These are phyloP conservation scores for Starmerella cellae DNA, from an alignment of 805 yeast species.

Conservation along the genomic window DNA sequence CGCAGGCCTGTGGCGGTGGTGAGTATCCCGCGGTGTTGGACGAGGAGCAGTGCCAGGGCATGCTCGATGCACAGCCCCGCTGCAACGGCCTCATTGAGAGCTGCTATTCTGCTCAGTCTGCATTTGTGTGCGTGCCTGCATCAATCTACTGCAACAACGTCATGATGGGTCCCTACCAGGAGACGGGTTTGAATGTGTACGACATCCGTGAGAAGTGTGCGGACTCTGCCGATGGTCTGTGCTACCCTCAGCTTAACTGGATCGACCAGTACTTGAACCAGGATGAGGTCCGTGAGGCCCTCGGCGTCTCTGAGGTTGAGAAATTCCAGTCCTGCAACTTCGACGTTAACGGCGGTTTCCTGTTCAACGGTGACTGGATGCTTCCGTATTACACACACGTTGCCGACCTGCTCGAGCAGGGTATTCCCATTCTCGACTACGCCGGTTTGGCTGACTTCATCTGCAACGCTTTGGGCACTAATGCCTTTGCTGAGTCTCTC, in stretches of 20 bases:
- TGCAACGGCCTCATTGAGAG: conserved; percentile 58
- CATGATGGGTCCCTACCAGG: conserved; percentile 60
- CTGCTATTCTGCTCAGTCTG: conserved; percentile 58
- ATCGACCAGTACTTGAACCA: conserved; percentile 64
- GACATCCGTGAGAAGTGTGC: conserved; percentile 63
- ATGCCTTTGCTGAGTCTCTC: conserved; percentile 62
- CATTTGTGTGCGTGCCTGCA: conserved; percentile 84
- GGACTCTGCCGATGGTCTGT: conserved; percentile 30
- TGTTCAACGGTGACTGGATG: conserved; percentile 54
- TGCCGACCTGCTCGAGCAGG: conserved; percentile 49
- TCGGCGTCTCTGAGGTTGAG: conserved; percentile 80
- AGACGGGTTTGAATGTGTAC: conserved; percentile 75
- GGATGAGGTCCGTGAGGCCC: conserved; percentile 55
- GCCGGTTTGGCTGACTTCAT: conserved; percentile 94
- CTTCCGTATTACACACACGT: conserved; percentile 48
- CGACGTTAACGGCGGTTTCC: conserved; percentile 61
- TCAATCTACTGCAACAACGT: conserved; percentile 65
- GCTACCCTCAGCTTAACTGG: conserved; percentile 61
- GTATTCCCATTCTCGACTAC: conserved; percentile 68
- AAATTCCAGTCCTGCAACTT: conserved; percentile 61
- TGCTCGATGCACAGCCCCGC: conserved; percentile 54
- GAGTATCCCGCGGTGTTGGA: conserved; percentile 65
- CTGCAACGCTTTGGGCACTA: conserved; percentile 87
- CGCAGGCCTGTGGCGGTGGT: conserved; percentile 93
- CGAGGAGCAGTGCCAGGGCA: conserved; percentile 60